Percentiles rank a stretch among this genome's conserved stretches.
Conservation (phyloP, 2,329 filamentous ascomycete genomes). For the Fusarium devonianum region DNA sequence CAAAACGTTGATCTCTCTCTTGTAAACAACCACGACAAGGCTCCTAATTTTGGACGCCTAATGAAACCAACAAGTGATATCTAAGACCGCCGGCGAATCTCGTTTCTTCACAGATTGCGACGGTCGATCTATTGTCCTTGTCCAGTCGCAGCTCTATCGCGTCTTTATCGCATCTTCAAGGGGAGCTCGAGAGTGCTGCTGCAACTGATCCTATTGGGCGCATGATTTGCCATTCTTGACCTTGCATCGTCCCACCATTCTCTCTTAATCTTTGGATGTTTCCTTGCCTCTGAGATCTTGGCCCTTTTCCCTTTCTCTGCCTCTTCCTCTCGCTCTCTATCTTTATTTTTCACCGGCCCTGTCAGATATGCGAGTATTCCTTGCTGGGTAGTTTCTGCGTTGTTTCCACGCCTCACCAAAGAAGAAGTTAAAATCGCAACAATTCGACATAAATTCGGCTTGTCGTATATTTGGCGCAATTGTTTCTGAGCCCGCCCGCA, state of each 20-base stretch:
- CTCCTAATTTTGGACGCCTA: constrained; percentile 10
- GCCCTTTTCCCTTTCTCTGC: constrained; percentile 1
- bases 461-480: no score
- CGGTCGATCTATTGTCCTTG: constrained; percentile 2
- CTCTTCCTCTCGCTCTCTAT: neutral
- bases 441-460: no score
- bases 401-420: neutral
- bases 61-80: constrained; percentile 2
- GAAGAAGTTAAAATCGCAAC: neutral
- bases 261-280: constrained; percentile 9
- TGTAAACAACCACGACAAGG: constrained; percentile 21
- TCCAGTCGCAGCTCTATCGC: constrained; percentile 30
- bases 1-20: constrained; percentile 8
- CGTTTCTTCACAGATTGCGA: no score
- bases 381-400: constrained; percentile 13
- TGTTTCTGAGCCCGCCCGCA: no score
- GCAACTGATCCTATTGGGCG: constrained; percentile 28
- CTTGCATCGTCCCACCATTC: constrained; percentile 13
- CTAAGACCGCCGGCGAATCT: constrained; percentile 1
- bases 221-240: constrained; percentile 19
- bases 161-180: constrained; percentile 24
- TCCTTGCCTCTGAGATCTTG: constrained; percentile 8
- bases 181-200: no score
- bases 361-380: constrained; percentile 18
- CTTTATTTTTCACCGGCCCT: neutral